A percentile compares a stretch with the other conserved stretches of the same genome.
phyloP scores from a whole-genome alignment of 495 filamentous ascomycete genomes.

The Daldinia decipiens region DNA sequence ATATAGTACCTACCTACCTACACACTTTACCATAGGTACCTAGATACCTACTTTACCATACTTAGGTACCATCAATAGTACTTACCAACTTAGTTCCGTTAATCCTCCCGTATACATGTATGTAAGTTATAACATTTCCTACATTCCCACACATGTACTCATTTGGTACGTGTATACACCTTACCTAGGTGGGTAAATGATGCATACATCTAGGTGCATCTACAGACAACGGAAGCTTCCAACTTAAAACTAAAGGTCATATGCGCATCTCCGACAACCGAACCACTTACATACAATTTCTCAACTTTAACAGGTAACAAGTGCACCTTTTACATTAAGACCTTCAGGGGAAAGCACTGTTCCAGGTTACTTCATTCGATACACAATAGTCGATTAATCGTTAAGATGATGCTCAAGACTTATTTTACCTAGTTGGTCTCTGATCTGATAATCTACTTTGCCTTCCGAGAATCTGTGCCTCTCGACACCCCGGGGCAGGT shows the following conservation, averaged over 20 bases:
- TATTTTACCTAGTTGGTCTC: slow-evolving; percentile 23
- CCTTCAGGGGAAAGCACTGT: background rate
- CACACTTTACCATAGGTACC: too few species aligned
- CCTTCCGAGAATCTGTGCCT: slow-evolving; percentile 40
- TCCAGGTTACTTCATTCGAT: background rate
- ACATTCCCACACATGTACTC: background rate
- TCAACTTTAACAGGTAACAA: background rate
- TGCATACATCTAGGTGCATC: slow-evolving; percentile 23
- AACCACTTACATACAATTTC: background rate
- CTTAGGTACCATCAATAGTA: too few species aligned
- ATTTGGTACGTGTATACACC: background rate
- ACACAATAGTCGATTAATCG: background rate
- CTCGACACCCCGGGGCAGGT: slow-evolving; percentile 22
- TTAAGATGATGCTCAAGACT: background rate
- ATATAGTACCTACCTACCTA: slow-evolving; percentile 11
- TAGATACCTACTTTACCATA: too few species aligned
- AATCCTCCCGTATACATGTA: slow-evolving; percentile 1
- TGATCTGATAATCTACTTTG: slow-evolving; percentile 43
- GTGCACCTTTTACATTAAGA: background rate
- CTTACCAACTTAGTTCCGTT: background rate
- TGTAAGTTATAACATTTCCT: background rate
- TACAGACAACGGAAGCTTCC: slow-evolving; percentile 25
- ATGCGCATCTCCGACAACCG: slow-evolving; percentile 21
- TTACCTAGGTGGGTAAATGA: slow-evolving; percentile 8
- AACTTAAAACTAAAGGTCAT: slow-evolving; percentile 19